phyloP scores from a whole-genome alignment of 164 flowering plant genomes.

The Macadamia integrifolia region DNA sequence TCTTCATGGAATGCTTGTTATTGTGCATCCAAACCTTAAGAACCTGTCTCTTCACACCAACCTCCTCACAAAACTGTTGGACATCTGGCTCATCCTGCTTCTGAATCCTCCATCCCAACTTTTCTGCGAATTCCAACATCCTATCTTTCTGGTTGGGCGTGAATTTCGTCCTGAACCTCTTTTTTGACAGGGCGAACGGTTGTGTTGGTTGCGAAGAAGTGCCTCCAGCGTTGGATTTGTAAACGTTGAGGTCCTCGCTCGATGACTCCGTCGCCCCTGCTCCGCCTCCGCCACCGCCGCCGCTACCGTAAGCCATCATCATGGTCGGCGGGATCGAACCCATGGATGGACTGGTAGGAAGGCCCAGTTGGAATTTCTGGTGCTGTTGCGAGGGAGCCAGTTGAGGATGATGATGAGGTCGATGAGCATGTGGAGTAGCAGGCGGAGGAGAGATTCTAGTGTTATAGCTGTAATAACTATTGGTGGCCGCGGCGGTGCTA shows the following conservation, averaged over 20 bases:
- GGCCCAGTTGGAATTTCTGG: slow-evolving; percentile 15
- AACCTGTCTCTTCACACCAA: slow-evolving; percentile 45
- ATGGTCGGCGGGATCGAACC: slow-evolving; percentile 33
- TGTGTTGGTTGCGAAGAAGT: neutral
- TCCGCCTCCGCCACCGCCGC: slow-evolving; percentile 8
- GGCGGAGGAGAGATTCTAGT: too few species aligned
- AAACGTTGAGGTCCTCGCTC: slow-evolving; percentile 46
- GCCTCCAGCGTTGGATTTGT: slow-evolving; percentile 17
- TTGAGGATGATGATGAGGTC: neutral
- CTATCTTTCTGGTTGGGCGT: slow-evolving; percentile 44
- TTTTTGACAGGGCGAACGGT: slow-evolving; percentile 19
- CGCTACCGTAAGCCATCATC: slow-evolving; percentile 48
- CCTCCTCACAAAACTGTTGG: slow-evolving; percentile 39
- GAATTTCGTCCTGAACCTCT: slow-evolving; percentile 57
- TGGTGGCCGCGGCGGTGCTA: slow-evolving; percentile 5
- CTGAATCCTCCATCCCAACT: slow-evolving; percentile 53
- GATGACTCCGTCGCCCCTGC: slow-evolving; percentile 47
- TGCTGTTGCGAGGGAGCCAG: slow-evolving; percentile 15
- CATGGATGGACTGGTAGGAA: slow-evolving; percentile 3
- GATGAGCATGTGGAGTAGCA: neutral
- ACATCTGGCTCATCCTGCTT: slow-evolving; percentile 48
- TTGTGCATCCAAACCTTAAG: slow-evolving; percentile 79
- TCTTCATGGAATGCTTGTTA: slow-evolving; percentile 53
- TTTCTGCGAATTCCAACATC: slow-evolving; percentile 57
- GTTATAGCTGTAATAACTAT: slow-evolving; percentile 12